Evolutionary conservation across 108 stramenopile species (phyloP).

Genomic region (Discostella stelligeroides): DNA sequence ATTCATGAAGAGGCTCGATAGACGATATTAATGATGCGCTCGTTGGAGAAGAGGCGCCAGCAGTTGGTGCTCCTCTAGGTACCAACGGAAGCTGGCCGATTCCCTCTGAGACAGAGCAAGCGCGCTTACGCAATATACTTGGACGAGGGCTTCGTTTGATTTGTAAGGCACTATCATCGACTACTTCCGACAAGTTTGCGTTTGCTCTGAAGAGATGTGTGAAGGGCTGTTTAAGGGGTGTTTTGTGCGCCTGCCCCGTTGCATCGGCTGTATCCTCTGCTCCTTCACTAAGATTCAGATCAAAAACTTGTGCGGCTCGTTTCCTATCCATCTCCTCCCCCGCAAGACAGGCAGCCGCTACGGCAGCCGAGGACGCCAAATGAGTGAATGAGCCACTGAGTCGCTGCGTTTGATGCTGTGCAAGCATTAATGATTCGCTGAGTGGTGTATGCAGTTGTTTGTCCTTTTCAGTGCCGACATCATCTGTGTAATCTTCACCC

Average conservation of each 20-base stretch:
- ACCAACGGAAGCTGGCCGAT: background rate
- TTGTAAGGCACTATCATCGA: background rate
- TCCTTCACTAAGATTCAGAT: background rate
- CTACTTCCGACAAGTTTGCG: background rate
- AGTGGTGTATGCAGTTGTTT: background rate
- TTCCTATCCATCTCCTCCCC: slow-evolving; percentile 41
- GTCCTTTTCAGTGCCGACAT: no score
- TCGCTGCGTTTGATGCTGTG: background rate
- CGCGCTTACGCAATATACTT: background rate
- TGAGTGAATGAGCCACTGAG: slow-evolving; percentile 17
- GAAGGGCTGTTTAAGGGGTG: slow-evolving; percentile 7
- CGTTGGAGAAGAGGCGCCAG: background rate
- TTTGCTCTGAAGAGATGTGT: slow-evolving; percentile 1
- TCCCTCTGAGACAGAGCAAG: background rate
- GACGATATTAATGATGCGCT: background rate
- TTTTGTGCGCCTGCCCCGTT: background rate
- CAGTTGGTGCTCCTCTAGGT: background rate
- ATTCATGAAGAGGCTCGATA: background rate
- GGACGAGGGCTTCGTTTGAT: background rate
- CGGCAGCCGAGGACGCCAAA: slow-evolving; percentile 30
- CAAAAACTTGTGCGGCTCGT: slow-evolving; percentile 2
- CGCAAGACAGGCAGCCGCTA: slow-evolving; percentile 47
- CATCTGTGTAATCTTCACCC: no score
- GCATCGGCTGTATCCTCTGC: background rate
- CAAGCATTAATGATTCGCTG: slow-evolving; percentile 9